Base-by-base conservation (phyloP, 345 rosid genomes). In the Cochlearia excelsa region DNA sequence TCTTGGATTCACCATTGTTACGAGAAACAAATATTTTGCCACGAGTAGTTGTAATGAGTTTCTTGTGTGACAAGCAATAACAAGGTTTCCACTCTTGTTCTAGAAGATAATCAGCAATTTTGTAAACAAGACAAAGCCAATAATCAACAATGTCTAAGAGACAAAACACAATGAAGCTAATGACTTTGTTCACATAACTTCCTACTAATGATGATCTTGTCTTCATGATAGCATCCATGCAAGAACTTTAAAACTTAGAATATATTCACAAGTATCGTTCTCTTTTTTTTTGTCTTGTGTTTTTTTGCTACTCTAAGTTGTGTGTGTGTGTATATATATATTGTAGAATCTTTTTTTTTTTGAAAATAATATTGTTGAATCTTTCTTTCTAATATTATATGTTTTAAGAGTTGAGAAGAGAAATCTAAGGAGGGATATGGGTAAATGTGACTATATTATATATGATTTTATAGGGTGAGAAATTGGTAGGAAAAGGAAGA, bases 61-160 rank as follows among this genome's bases (percentile, higher is more conserved):
- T 78, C 57, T 73, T 82, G 23, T 84, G 57, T 0, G 90, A 82
- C 34, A 75, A 70, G 74, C 98, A 84, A 54, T 85, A 86, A 66
- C 95, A 84, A 23, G 84, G 86, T 67, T 79, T 82, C 91, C 87
- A 83, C 59, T 88, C 90, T 6, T 86, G 84, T 74, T 92, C 96
- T 6, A 82, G 62, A 63, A 81, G 47, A 75, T 83, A 84, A 68
- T 92, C 97, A 1, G 65, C 82, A 6, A 81, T 67, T 79, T 82
- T 92, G 88, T 80, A 92, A 3, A 68, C 46, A 10, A 78, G 67
- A 63, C 98, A 92, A 1, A 88, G 76, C 1, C 79, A 46, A 45
- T 50, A 63, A 70, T 92, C 96, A 9, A 92, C 57, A 3, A 92
- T 73, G 84, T 92, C 98, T 5, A 92, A 86, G 48, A 83, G 57